Evolutionary conservation across 1,284 basidiomycete genomes (phyloP).

Genomic region (Ustilago sp.): DNA sequence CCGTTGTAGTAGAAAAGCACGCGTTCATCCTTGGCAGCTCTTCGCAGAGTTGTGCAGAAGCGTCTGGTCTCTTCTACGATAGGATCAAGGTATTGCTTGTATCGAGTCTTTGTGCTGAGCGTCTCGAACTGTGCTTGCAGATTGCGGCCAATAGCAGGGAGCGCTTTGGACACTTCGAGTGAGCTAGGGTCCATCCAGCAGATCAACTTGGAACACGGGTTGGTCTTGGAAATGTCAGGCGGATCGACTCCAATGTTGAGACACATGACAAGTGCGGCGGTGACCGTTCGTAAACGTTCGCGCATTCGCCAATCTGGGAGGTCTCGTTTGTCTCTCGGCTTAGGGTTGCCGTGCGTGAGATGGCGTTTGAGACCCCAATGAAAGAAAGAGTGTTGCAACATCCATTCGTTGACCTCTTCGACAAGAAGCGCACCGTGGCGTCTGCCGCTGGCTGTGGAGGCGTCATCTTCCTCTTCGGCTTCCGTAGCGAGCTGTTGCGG

Average conservation of each 20-base stretch:
- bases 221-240: conserved; percentile 96
- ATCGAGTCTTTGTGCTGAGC: conserved; percentile 77
- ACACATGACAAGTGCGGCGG: conserved; percentile 92
- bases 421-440: conserved; percentile 66
- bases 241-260: conserved; percentile 98
- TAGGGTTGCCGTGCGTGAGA: conserved; percentile 85
- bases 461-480: conserved; percentile 55
- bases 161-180: conserved; percentile 75
- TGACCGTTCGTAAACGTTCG: conserved; percentile 84
- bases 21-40: conserved; percentile 91
- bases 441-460: conserved; percentile 59
- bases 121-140: conserved; percentile 96
- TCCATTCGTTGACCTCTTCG: conserved; percentile 65
- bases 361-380: conserved; percentile 77
- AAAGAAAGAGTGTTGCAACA: conserved; percentile 65
- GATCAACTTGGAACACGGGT: conserved; percentile 92
- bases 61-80: conserved; percentile 93
- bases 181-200: conserved; percentile 96
- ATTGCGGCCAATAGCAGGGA: conserved; percentile 83
- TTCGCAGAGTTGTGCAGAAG: conserved; percentile 86
- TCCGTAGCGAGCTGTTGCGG: conserved; percentile 37
- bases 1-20: conserved; percentile 98
- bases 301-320: conserved; percentile 79
- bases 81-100: conserved; percentile 83
- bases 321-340: conserved; percentile 76